Base-by-base conservation (phyloP, 2,329 filamentous ascomycete genomes). In the Microdochium bolleyi region DNA sequence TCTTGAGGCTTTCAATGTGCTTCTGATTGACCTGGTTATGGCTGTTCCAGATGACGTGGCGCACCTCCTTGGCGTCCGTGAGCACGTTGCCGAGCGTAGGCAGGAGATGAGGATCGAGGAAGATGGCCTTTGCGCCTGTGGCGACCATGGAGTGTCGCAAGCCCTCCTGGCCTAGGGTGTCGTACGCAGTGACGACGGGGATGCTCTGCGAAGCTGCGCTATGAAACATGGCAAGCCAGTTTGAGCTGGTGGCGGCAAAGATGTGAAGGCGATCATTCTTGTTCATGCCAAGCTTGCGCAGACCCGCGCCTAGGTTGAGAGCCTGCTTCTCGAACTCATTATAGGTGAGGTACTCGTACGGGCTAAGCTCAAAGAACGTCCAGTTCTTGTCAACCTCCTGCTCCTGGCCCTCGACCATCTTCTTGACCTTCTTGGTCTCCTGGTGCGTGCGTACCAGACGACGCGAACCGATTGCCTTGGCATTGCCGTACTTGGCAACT, bases 381-480 rank as follows among this genome's bases (percentile, higher is more conserved):
- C 89, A 95, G 64, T 89, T 80, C 82, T 95, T 95, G 68, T 92
- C 87, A 25, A 92, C 81, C 70, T 91, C 82, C 63, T 81, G 74
- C 76, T 92, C 86, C 63, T 85, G 79, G 58, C 89, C 89, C 67
- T 94, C 88, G 48, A 95, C 75, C 54, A 91, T 78, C 78, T 92
- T 94, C 81, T 92, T 94, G 67, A 95, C 75, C 78, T 90, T 92
- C 78, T 92, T 95, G 62, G 83, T 88, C 73, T 95, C 89, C 60
- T 85, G 79, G 68, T 94, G 89, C 34, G 84, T 86, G 69, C 86
- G 80, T 70, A 95, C 72, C 55, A 94, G 78, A 67, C 81, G 85
- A 58, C 89, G 84, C 60, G 81, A 84, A 56, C 87, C 89, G 59
- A 88, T 72, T 54, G 78, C 79, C 67, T 84, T 84, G 53, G 77